These are phyloP conservation scores for Dactylella cylindrospora DNA, from an alignment of 2,329 filamentous ascomycete genomes.

Conservation along the genomic window DNA sequence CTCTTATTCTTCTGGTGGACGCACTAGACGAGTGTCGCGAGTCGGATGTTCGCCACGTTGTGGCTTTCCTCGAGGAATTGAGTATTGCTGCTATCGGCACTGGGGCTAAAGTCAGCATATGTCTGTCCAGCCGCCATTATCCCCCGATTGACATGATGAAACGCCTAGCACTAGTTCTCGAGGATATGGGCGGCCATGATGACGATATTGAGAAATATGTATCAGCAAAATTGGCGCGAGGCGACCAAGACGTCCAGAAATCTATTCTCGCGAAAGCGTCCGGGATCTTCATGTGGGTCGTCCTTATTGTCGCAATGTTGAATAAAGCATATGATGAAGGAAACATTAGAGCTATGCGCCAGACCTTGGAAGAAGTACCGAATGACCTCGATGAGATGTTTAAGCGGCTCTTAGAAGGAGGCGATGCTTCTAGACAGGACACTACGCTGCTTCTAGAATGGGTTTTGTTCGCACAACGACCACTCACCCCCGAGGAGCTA, in stretches of 20 bases:
- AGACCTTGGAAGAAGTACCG: slow-evolving; percentile 22
- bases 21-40: slow-evolving; percentile 52
- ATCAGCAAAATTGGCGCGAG: neutral
- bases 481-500: slow-evolving; percentile 16
- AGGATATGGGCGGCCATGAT: slow-evolving; percentile 48
- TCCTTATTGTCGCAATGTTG: slow-evolving; percentile 45
- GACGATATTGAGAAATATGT: slow-evolving; percentile 48
- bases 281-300: slow-evolving; percentile 36
- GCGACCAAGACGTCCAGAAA: neutral
- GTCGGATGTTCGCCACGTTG: slow-evolving; percentile 49
- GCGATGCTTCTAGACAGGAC: slow-evolving; percentile 6
- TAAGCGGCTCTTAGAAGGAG: slow-evolving; percentile 10
- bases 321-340: slow-evolving; percentile 43
- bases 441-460: slow-evolving; percentile 36
- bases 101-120: slow-evolving; percentile 46
- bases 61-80: slow-evolving; percentile 50
- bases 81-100: slow-evolving; percentile 40
- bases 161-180: slow-evolving; percentile 47
- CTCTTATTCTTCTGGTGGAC: slow-evolving; percentile 48
- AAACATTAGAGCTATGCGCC: slow-evolving; percentile 8
- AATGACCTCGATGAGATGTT: slow-evolving; percentile 40
- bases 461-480: slow-evolving; percentile 27
- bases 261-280: slow-evolving; percentile 9
- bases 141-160: slow-evolving; percentile 49
- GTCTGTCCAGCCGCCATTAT: slow-evolving; percentile 51